Conservation (phyloP, 352 stramenopile species). For the Pythium guiyangense region DNA sequence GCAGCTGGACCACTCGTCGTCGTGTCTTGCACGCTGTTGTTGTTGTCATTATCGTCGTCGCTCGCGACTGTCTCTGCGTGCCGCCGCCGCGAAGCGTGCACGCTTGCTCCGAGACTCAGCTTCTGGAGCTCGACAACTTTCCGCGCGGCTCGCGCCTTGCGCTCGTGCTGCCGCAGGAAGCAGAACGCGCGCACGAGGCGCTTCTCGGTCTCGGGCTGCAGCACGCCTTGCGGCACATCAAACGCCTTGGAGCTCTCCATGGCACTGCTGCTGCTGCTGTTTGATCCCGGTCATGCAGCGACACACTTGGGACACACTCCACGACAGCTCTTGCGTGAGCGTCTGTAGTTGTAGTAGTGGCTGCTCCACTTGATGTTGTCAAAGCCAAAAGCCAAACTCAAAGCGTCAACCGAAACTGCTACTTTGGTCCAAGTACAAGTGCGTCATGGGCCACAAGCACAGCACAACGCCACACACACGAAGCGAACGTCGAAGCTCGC, state of each 20-base stretch:
- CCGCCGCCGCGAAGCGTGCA: background rate
- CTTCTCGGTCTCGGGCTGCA: conserved; percentile 36
- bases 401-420: no score
- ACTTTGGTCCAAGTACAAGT: no score
- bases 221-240: conserved; percentile 15
- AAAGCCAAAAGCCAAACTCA: no score
- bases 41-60: conserved; percentile 10
- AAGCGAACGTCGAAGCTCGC: no score
- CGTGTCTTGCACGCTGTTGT: background rate
- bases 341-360: no score
- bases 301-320: background rate
- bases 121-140: conserved; percentile 30
- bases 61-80: background rate
- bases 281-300: background rate
- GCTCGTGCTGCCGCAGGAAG: conserved; percentile 51
- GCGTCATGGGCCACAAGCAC: no score
- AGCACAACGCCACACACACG: no score
- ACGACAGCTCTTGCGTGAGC: background rate
- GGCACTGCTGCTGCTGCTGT: background rate
- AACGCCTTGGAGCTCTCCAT: conserved; percentile 19
- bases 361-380: no score
- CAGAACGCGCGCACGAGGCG: conserved; percentile 49
- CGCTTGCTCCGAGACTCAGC: conserved; percentile 9
- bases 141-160: conserved; percentile 35
- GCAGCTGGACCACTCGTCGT: background rate